Evolutionary conservation across 176 grass and related monocot species (phyloP).

Genomic region (Oryza nivara): DNA sequence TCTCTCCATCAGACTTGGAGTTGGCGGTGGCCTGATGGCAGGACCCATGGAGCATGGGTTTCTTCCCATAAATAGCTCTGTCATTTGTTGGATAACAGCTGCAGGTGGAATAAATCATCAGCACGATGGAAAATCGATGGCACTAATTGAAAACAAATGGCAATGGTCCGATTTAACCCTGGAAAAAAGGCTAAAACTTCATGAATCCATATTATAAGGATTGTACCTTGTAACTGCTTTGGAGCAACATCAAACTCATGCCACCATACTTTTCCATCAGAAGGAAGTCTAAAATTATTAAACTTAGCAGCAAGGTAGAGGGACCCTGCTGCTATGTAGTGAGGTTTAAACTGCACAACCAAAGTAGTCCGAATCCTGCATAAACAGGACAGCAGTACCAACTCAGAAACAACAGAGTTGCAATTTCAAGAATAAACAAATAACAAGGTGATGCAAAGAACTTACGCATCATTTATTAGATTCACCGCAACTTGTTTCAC

Average conservation of each 20-base stretch:
- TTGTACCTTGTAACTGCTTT: conserved; percentile 55
- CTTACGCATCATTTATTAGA: conserved; percentile 62
- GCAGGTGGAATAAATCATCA: conserved; percentile 27
- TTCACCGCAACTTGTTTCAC: conserved; percentile 54
- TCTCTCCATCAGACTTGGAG: conserved; percentile 27
- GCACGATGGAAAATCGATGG: conserved; percentile 1
- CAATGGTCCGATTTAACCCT: not conserved
- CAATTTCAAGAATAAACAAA: conserved; percentile 19
- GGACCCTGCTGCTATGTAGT: conserved; percentile 63
- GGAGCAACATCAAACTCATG: conserved; percentile 57
- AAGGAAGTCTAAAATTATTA: conserved; percentile 45
- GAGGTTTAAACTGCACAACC: conserved; percentile 61
- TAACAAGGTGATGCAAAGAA: not conserved
- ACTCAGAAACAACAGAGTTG: conserved; percentile 33
- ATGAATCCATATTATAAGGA: not conserved
- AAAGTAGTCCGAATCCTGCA: conserved; percentile 56
- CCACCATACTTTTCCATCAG: conserved; percentile 54
- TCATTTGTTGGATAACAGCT: conserved; percentile 68
- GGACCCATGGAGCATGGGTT: conserved; percentile 1
- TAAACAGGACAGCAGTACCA: not conserved
- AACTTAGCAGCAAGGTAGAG: conserved; percentile 52
- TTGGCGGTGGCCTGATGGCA: conserved; percentile 16
- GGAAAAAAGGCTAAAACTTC: not conserved
- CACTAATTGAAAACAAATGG: not conserved
- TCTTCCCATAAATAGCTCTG: conserved; percentile 46